Base-by-base conservation (phyloP, 345 rosid species). In the Citrus hindsii region DNA sequence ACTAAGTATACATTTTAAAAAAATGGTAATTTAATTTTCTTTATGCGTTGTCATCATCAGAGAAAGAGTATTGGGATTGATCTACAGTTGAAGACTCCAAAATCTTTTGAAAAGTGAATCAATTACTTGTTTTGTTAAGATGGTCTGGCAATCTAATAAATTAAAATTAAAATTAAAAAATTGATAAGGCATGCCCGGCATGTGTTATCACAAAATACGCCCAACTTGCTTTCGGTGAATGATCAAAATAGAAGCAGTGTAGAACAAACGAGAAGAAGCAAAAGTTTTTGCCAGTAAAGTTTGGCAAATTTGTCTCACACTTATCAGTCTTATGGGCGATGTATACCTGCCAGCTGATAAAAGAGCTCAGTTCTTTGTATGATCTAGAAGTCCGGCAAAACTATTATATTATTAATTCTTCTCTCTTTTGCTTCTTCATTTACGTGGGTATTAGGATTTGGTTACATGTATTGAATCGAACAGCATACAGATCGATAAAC, bases 231-330 rank as follows among this genome's bases (percentile, higher is more conserved):
- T 77, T 79, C 71, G 75, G 68, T 69, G 62, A 42, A 55, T 19
- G 65, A 62, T 46, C 40, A 32, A 73, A 6, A 25, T 35, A 80
- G 56, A 70, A 35, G 48, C 2, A 7, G 22, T 22, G 27, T 18
- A 18, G 38, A 18, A 32, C 68, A 63, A 24, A 40, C 32, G 22
- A 77, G 27, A 27, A 32, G 62, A 69, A 30, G 33, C 58, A 37
- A 65, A 73, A 35, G 10, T n/a, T 13, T 64, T 65, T 64, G 40
- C 32, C 3, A 80, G 74, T 67, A 42, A 77, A 76, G 65, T 58
- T 81, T n/a, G 83, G 77, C 81, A 64, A 76, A 55, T 38, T 63
- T 84, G 81, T 84, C 79, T 53, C 2, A 10, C 12, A 0, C 32
- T 55, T 37, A 25, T 0, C 22, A 4, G 1, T 27, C 6, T 32